Evolutionary conservation across 306 rosid genomes (phyloP), one percentile per base, ranked within the genome.

Genomic region (Pachyrhizus erosus): DNA sequence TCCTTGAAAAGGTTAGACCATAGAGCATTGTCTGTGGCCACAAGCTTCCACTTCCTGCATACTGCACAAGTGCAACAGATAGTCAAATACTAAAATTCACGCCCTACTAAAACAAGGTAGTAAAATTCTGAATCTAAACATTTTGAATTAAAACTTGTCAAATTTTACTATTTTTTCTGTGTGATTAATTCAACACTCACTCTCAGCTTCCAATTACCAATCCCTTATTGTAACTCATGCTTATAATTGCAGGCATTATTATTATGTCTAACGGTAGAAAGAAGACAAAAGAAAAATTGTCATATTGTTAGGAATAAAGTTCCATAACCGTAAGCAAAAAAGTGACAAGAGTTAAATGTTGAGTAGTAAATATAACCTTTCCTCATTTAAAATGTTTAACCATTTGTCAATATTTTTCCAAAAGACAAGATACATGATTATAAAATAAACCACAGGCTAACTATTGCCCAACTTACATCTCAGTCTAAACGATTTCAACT

Each of bases 1-100:
- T 91, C 92, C 90, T 84, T 84, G 62, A 89, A 93, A 80, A 93
- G 90, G 48, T 81, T 89, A 39, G 80, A 87, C 95, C 97, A 93
- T 4, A 91, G 85, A 75, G 27, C 61, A 82, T 89, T 37, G 61
- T 89, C 89, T 2, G 94, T 83, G 48, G 90, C 90, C 78, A 93
- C 82, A 20, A 78, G 69, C 83, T 87, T 93, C 97, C 97, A 93
- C 71, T 84, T 91, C 86, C 89, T 87, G 82, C 94, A 84, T 8
- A 91, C 97, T 91, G 83, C 40, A 78, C 67, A 81, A 55, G 84
- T 62, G 79, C 67, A 81, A 51, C 58, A 82, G 69, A 21, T 58
- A 40, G 42, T 37, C 42, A 37, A 5, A 37, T 37, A 37, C 58
- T 57, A 73, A 85, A 51, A 52, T 52, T 60, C 34, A 49, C 33